Base-by-base conservation (phyloP, 352 stramenopile species). In the Phytophthora syringae region DNA sequence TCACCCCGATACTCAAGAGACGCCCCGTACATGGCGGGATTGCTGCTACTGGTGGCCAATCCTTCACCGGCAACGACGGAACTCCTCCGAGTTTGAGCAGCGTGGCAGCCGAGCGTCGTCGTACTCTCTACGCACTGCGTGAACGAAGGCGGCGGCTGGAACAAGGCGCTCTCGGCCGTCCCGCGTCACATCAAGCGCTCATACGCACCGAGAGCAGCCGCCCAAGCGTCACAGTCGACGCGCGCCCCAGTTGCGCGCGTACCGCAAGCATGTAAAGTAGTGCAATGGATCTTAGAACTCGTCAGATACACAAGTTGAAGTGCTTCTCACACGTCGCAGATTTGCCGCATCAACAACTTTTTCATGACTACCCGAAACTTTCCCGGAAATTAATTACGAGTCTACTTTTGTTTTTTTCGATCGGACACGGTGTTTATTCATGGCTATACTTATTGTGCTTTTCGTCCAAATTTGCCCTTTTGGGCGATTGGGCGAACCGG, bases 201-300 rank as follows among this genome's bases (percentile, higher is more conserved):
- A 18, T 73, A 21, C 60, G 65, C 30, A 47, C 52, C 2, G 59
- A 60, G 11, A 65, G 54, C 12, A 45, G 37, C 18, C 47, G 47
- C 6, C 61, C 53, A 6, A 64, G 54, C 45, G 64, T 65, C 47
- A 44, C 39, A 12, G 54, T 70, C 30, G 54, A 65, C 47, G 65
- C 53, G 24, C 45, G 53, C 6, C 37, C 40, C 0, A 60, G 65
- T 24, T 59, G 52, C 48, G 48, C 59, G 39, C 65, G 65, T 45
- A 73, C 65, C 1, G 52, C 57, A 11, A 73, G 65, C 47, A 73
- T 73, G 59, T 73, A 73, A 67, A 69, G 1, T 69, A 73, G 21
- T n/a, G n/a, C n/a, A 37, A 52, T 61, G 43, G 48, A 49, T 45
- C 44, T 54, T 24, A 53, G 32, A 22, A 30, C 20, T 32, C 34